These are phyloP conservation scores for Pichia sp. DNA, from an alignment of 1,139 yeast species.

Conservation along the genomic window DNA sequence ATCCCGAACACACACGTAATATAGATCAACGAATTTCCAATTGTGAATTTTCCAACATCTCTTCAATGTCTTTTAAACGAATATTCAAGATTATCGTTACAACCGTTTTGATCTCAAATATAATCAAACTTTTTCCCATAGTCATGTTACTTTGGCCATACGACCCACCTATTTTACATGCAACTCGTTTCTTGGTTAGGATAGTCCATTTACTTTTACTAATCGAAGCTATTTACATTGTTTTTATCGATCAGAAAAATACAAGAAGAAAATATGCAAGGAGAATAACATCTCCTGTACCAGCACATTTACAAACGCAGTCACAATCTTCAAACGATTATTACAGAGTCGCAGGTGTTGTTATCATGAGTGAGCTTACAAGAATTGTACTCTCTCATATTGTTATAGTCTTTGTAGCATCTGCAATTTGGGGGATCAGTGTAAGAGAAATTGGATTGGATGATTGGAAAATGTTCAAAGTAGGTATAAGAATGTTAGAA, in stretches of 20 bases:
- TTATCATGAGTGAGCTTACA: conserved; percentile 20
- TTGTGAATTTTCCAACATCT: not conserved
- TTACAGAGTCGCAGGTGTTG: conserved; percentile 25
- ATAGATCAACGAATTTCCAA: not conserved
- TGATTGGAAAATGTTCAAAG: conserved; percentile 24
- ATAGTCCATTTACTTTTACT: conserved; percentile 27
- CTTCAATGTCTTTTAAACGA: conserved; percentile 5
- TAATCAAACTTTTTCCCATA: conserved; percentile 83
- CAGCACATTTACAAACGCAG: not conserved
- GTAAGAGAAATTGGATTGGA: conserved; percentile 21
- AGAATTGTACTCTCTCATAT: conserved; percentile 19
- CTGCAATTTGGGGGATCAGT: conserved; percentile 18
- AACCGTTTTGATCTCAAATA: conserved; percentile 67
- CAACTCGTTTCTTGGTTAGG: conserved; percentile 28
- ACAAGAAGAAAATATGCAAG: not conserved
- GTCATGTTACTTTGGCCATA: conserved; percentile 96
- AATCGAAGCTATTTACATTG: conserved; percentile 29
- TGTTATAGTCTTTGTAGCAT: conserved; percentile 14
- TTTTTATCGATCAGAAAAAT: conserved; percentile 12
- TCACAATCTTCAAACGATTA: conserved; percentile 19
- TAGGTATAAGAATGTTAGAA: conserved; percentile 18
- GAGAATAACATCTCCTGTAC: not conserved
- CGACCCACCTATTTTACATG: conserved; percentile 52
- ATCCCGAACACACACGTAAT: too few species aligned
- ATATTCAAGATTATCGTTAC: conserved; percentile 42